phyloP scores from a whole-genome alignment of 148 eudicot genomes.

The Rhododendron kiyosumense region DNA sequence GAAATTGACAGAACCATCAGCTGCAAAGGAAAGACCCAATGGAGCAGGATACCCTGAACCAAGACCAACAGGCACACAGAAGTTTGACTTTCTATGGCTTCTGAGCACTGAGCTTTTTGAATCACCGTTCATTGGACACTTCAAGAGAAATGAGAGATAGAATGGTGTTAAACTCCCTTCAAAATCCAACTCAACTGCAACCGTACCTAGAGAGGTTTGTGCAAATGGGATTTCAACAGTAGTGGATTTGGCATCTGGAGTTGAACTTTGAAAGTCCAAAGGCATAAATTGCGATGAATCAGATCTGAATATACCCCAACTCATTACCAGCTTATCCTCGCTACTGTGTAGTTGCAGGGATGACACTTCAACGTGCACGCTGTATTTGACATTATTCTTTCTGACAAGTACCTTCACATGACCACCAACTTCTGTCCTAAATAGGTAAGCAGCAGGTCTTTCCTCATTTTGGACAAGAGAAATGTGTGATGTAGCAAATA shows the following conservation, averaged over 20 bases:
- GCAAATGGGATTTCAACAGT: conserved; percentile 46
- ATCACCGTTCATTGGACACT: conserved; percentile 23
- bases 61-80: conserved; percentile 82
- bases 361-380: conserved; percentile 53
- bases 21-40: conserved; percentile 55
- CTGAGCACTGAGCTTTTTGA: conserved; percentile 31
- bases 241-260: conserved; percentile 19
- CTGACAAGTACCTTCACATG: conserved; percentile 63
- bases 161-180: conserved; percentile 66
- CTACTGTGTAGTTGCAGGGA: conserved; percentile 25
- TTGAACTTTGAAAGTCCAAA: conserved; percentile 33
- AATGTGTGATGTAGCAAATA: conserved; percentile 31
- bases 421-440: conserved; percentile 61
- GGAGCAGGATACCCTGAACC: conserved; percentile 75
- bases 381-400: conserved; percentile 43
- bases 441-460: conserved; percentile 37
- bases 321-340: conserved; percentile 43
- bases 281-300: conserved; percentile 69
- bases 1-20: conserved; percentile 70
- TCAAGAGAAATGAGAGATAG: conserved; percentile 68
- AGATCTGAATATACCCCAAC: conserved; percentile 80
- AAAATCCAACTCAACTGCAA: conserved; percentile 58
- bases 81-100: conserved; percentile 55
- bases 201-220: conserved; percentile 33
- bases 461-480: conserved; percentile 36